A percentile compares a stretch with the other conserved stretches of the same genome.
These are phyloP conservation scores for Colletotrichum shisoi DNA, from an alignment of 2,329 filamentous ascomycete species.

Conservation along the genomic window DNA sequence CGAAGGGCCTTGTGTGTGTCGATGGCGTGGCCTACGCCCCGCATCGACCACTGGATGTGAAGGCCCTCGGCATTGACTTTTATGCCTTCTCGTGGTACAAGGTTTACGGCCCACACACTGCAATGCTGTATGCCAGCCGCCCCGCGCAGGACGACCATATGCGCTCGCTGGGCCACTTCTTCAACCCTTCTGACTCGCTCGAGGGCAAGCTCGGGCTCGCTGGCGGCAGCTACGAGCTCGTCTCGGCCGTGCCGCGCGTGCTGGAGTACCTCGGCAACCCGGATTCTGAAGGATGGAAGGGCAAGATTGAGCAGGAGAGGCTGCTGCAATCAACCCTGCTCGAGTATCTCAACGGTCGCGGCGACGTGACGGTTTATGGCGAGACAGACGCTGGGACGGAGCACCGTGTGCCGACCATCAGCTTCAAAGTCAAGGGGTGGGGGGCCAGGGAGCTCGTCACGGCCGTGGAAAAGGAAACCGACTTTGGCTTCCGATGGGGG, in stretches of 20 bases:
- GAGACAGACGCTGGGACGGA: conserved; percentile 57
- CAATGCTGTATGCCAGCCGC: conserved; percentile 71
- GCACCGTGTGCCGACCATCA: conserved; percentile 70
- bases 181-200: conserved; percentile 67
- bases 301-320: conserved; percentile 66
- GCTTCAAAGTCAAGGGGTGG: conserved; percentile 67
- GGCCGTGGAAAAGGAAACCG: conserved; percentile 64
- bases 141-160: conserved; percentile 62
- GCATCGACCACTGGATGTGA: conserved; percentile 74
- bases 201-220: conserved; percentile 74
- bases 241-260: conserved; percentile 68
- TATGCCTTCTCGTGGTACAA: conserved; percentile 87
- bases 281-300: conserved; percentile 55
- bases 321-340: conserved; percentile 67
- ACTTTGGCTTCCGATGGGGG: conserved; percentile 71
- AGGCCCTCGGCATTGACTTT: conserved; percentile 73
- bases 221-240: conserved; percentile 74
- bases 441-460: conserved; percentile 67
- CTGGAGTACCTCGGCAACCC: conserved; percentile 65
- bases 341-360: conserved; percentile 62
- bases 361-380: conserved; percentile 67
- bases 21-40: conserved; percentile 81
- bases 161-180: conserved; percentile 69
- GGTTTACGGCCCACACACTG: conserved; percentile 78
- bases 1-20: conserved; percentile 70